Base-by-base conservation (phyloP, 192 early-diverging fungal species). In the Backusella parvicylindrica region DNA sequence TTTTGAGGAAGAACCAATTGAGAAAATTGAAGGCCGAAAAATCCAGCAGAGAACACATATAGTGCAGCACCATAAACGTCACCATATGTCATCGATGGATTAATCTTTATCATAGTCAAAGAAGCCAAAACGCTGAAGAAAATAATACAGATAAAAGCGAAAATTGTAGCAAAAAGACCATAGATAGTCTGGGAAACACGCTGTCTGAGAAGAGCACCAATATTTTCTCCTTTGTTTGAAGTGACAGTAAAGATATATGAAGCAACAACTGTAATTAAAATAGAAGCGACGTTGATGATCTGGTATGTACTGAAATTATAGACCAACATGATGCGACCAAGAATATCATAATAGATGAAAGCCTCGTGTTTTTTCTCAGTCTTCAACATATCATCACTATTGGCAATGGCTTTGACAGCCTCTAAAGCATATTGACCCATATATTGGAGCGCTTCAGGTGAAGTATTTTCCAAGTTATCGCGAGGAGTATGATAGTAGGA, bases 401-500 rank as follows among this genome's bases (percentile, higher is more conserved):
- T 69, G 28, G 88, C 86, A 73, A 90, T 86, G 31, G 71, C 79
- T 2, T 86, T 87, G 1, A 82, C 76, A 5, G 85, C 79, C n/a
- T 68, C 53, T 12, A 92, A 75, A 23, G 84, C 81, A n/a, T 85
- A 83, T 18, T 72, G 68, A 13, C 91, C 91, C 91, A 92, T 91
- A 76, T 89, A 87, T 35, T 89, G 87, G 13, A 92, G 78, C 8
- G 88, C 86, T 6, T 75, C 81, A 0, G 82, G 71, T 9, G 87
- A 86, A 6, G 82, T 88, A 30, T 88, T 78, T 35, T 78, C 82
- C 26, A 83, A 31, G 50, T 81, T 86, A 75, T 92, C 91, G 65
- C 82, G 82, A 35, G 79, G 72, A 8, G 91, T 87, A 74, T 92
- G 91, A 64, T 92, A 92, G 23, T 90, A 80, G 26, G 84, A 86